These are phyloP conservation scores for Mitragyna speciosa DNA, from an alignment of 257 asterid species.

Conservation along the genomic window DNA sequence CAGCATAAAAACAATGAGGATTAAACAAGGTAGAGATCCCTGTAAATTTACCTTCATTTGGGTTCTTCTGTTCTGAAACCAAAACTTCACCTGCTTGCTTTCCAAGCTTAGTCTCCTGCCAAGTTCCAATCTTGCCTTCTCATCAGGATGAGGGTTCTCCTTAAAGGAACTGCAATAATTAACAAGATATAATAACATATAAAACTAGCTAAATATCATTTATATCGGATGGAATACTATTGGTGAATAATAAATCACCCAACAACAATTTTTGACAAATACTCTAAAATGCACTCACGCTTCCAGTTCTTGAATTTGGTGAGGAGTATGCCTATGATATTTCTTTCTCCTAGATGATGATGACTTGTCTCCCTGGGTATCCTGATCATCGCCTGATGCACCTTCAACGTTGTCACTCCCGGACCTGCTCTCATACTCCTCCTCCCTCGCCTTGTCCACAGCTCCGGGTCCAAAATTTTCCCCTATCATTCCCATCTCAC, in stretches of 20 bases:
- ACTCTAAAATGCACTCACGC: slow-evolving; percentile 34
- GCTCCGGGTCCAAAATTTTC: slow-evolving; percentile 39
- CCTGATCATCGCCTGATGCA: slow-evolving; percentile 67
- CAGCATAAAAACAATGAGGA: slow-evolving; percentile 1
- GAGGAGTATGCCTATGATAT: slow-evolving; percentile 65
- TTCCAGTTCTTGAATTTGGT: slow-evolving; percentile 87
- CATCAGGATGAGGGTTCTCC: slow-evolving; percentile 91
- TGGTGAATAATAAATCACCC: not conserved
- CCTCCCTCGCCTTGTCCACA: slow-evolving; percentile 34
- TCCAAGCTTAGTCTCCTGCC: slow-evolving; percentile 65
- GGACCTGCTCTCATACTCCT: slow-evolving; percentile 61
- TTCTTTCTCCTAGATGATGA: slow-evolving; percentile 47
- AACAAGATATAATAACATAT: not conserved
- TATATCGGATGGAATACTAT: not conserved
- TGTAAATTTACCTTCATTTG: slow-evolving; percentile 72
- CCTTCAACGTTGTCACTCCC: slow-evolving; percentile 72
- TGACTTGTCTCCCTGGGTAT: slow-evolving; percentile 31
- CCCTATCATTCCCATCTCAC: slow-evolving; percentile 52
- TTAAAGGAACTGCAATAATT: slow-evolving; percentile 57
- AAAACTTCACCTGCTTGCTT: slow-evolving; percentile 74
- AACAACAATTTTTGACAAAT: not conserved
- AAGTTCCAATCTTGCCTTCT: slow-evolving; percentile 71
- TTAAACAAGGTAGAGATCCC: not conserved
- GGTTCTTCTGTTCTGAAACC: slow-evolving; percentile 93
- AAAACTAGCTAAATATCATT: not conserved